Percentiles rank a stretch among this genome's conserved stretches.
Conservation (phyloP, 2,329 filamentous ascomycete species). For the Pyrenochaeta sp. region DNA sequence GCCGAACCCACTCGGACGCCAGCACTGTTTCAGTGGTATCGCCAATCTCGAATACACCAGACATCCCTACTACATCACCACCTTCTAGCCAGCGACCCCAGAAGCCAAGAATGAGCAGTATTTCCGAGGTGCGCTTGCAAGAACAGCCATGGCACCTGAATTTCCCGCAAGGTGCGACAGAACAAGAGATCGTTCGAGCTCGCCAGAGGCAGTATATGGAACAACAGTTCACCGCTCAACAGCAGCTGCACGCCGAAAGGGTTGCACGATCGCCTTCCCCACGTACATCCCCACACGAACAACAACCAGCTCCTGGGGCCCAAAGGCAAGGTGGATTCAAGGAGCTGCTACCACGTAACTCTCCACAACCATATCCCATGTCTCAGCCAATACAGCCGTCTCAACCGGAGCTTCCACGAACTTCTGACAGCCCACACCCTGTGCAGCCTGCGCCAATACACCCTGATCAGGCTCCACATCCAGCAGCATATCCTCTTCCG, state of each 20-base stretch:
- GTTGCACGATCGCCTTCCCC: conserved; percentile 44
- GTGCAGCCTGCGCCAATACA: conserved; percentile 34
- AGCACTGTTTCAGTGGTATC: conserved; percentile 42
- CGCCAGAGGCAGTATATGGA: conserved; percentile 48
- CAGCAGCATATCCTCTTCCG: conserved; percentile 39
- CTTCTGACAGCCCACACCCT: conserved; percentile 23
- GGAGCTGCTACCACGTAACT: conserved; percentile 44
- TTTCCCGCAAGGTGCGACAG: conserved; percentile 44
- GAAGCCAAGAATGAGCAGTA: conserved; percentile 47
- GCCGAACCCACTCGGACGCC: conserved; percentile 37
- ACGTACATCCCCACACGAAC: conserved; percentile 29
- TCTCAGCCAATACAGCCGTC: conserved; percentile 18
- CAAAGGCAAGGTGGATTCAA: conserved; percentile 40
- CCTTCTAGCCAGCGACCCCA: conserved; percentile 27
- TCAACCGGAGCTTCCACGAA: conserved; percentile 15
- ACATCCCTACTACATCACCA: conserved; percentile 18
- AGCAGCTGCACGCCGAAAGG: conserved; percentile 43
- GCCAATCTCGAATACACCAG: conserved; percentile 37
- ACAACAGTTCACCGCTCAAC: conserved; percentile 42
- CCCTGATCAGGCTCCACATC: conserved; percentile 22
- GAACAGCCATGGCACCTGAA: conserved; percentile 46
- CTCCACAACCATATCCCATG: conserved; percentile 37
- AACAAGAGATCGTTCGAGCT: conserved; percentile 48
- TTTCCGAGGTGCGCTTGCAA: conserved; percentile 40
- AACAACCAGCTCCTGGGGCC: conserved; percentile 6